Base-by-base conservation (phyloP, 202 grass and related monocot species). In the Bolboschoenoplectus hybrid region DNA sequence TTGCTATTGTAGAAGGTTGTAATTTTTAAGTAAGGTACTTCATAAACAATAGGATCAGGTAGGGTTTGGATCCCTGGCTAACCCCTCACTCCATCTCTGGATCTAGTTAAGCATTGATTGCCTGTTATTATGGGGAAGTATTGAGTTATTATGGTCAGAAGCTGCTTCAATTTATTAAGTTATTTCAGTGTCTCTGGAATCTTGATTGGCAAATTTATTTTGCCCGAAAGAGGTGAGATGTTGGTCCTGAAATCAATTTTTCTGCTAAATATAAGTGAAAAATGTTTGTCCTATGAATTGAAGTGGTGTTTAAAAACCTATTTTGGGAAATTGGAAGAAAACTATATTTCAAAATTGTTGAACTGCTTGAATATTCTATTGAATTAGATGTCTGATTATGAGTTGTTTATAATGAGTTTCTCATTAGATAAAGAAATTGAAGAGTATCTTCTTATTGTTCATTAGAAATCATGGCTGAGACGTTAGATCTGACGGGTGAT, bases 401-500 rank as follows among this genome's bases (percentile, higher is more conserved):
- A 80, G 8, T 60, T 58, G 41, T 38, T 53, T 36, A 36, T 35
- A 0, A 35, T 77, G 4, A 73, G 26, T 34, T 56, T 77, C 19
- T 56, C 11, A 77, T 55, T 77, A 53, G 26, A 53, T 38, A 55
- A 56, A 7, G 32, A 55, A 32, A 77, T 9, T 77, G 26, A 38
- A 39, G 0, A 38, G 32, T 51, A 2, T 39, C 34, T 34, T 8
- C 35, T 78, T 19, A 52, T 78, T 78, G 36, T 61, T 44, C 36
- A 12, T 44, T 44, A 80, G 76, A 80, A 80, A 80, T 40, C 51
- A 98, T 99, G 97, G 93, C 86, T 87, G 97, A 96, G 84, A 41
- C 20, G 51, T 78, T 92, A 68, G 97, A 96, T 94, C 86, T 99
- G 85, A 87, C 88, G 5, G 93, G 93, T 20, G 92, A 99, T 90